phyloP scores from a whole-genome alignment of 495 filamentous ascomycete genomes.

The Penicillium steckii region DNA sequence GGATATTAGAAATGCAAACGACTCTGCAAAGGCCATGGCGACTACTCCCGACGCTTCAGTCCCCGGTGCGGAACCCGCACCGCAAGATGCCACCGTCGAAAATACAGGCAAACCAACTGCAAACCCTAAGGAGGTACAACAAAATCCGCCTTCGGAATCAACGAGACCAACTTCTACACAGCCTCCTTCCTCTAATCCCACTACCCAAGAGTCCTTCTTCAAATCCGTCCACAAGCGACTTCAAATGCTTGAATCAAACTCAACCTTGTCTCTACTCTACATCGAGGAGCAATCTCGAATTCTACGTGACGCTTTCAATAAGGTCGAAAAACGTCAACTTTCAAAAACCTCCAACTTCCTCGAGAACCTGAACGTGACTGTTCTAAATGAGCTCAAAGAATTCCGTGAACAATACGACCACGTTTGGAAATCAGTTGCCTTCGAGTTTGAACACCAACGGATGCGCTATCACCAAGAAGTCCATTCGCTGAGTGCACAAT shows the following conservation, averaged over 20 bases:
- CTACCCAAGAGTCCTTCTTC: constrained; percentile 96
- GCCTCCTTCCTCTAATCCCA: constrained; percentile 65
- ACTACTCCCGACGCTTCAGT: constrained; percentile 20
- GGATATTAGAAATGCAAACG: constrained; percentile 22
- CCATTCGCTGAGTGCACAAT: constrained; percentile 72
- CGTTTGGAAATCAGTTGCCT: constrained; percentile 90
- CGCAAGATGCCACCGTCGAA: constrained; percentile 27
- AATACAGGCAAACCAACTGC: constrained; percentile 17
- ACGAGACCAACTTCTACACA: constrained; percentile 52
- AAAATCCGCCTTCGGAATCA: constrained; percentile 28
- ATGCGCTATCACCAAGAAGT: constrained; percentile 79
- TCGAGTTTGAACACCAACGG: constrained; percentile 85
- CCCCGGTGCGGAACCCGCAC: constrained; percentile 16
- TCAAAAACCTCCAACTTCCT: constrained; percentile 80
- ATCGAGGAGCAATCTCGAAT: constrained; percentile 95
- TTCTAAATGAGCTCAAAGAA: constrained; percentile 77
- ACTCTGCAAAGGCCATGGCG: constrained; percentile 13
- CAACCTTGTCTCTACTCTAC: constrained; percentile 88
- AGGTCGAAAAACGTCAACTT: constrained; percentile 86
- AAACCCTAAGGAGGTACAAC: constrained; percentile 33
- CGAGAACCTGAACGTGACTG: constrained; percentile 78
- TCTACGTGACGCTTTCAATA: constrained; percentile 84
- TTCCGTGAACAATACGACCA: constrained; percentile 89
- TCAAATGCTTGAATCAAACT: constrained; percentile 86
- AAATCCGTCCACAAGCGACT: constrained; percentile 93